Evolutionary conservation across 1,284 basidiomycete species (phyloP).

Genomic region (Baeospora myosura): DNA sequence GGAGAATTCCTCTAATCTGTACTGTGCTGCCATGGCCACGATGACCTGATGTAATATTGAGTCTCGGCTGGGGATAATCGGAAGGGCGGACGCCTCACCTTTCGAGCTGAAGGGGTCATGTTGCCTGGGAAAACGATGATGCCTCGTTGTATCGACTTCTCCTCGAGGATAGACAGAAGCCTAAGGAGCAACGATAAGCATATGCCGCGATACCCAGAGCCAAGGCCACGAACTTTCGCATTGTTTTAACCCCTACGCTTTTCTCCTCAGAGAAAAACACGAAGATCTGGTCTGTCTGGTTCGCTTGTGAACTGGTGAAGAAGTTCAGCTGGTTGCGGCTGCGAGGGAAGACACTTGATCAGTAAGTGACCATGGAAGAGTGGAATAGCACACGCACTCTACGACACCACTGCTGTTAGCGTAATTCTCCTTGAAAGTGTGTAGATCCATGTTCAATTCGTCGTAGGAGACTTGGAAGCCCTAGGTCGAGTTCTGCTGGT

Average conservation of each 20-base stretch:
- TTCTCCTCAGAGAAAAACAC: conserved; percentile 91
- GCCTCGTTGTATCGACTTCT: conserved; percentile 83
- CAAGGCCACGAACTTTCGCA: conserved; percentile 78
- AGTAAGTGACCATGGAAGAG: conserved; percentile 7
- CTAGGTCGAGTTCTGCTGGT: conserved; percentile 31
- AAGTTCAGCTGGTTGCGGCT: conserved; percentile 87
- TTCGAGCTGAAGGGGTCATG: conserved; percentile 94
- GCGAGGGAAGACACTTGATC: conserved; percentile 9
- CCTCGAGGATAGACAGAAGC: conserved; percentile 81
- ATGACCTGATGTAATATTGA: conserved; percentile 57
- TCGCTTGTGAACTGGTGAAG: conserved; percentile 68
- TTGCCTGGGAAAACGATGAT: conserved; percentile 95
- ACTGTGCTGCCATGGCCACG: conserved; percentile 78
- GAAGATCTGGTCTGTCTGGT: conserved; percentile 79
- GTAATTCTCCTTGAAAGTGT: conserved; percentile 64
- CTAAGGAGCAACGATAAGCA: conserved; percentile 33
- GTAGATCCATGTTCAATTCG: conserved; percentile 82
- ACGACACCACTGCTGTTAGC: conserved; percentile 56
- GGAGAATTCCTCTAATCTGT: conserved; percentile 92
- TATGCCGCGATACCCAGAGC: conserved; percentile 4
- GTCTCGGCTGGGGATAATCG: conserved; percentile 1
- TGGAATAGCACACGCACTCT: conserved; percentile 42
- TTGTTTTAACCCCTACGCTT: conserved; percentile 91
- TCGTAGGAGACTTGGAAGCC: conserved; percentile 88
- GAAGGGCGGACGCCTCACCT: conserved; percentile 45